Evolutionary conservation across 1,139 yeast genomes (phyloP), one percentile per base, ranked within the genome.

Genomic region (Magnusiomyces magnusii): DNA sequence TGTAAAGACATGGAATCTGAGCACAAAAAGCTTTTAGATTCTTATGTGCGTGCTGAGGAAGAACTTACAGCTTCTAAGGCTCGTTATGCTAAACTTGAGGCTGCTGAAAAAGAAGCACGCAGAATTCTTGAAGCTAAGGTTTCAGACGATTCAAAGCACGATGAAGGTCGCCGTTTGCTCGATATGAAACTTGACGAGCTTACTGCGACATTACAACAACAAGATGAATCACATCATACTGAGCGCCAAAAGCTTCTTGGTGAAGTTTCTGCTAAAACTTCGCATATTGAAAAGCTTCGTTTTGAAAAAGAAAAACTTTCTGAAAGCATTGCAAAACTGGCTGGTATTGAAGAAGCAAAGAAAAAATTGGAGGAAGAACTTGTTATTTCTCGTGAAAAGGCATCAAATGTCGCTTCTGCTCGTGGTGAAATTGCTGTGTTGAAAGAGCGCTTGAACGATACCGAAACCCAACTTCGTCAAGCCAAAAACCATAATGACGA

Each of bases 361-460:
- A 55, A 60, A 13, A 58, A 61, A 34, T 57, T 69, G 2, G n/a
- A 61, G 50, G 61, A 61, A 31, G 70, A 65, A 44, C 64, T 67
- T 27, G 66, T 65, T 31, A 56, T 58, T 19, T 67, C 68, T 41
- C 64, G 65, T 47, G 61, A 60, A 15, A 65, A 65, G 55, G 58
- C 62, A n/a, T 57, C 57, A 5, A 63, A 65, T 36, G 61, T 64
- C 27, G 64, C 63, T 44, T 53, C 60, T 21, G 57, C 67, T 28
- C 59, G 61, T 7, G 56, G 59, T 47, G 67, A 67, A 69, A 71
- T 67, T 71, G 68, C 62, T 73, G 74, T 63, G 60, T 75, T 59
- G 72, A 77, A 64, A 74, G 71, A 61, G 74, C 78, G 61, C 73
- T 76, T 57, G 64, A 68, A 59, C 75, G 77, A 61, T 72, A 75